Conservation (phyloP, 768 basidiomycete genomes). For the Sutorius australiensis region DNA sequence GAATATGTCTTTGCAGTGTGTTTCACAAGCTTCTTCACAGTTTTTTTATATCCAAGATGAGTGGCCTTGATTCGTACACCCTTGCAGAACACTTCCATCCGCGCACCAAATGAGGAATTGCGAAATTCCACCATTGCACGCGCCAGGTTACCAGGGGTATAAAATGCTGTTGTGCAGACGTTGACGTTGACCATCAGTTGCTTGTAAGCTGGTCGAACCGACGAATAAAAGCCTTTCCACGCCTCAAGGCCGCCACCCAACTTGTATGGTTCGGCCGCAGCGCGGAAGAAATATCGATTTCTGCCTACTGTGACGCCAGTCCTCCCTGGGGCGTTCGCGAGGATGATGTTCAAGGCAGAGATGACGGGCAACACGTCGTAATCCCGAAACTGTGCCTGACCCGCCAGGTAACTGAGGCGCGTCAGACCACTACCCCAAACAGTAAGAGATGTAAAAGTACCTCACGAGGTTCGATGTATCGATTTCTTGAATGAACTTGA, state of each 20-base stretch:
- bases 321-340: conserved; percentile 43
- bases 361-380: conserved; percentile 47
- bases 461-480: conserved; percentile 40
- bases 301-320: conserved; percentile 50
- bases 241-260: conserved; percentile 54
- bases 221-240: conserved; percentile 52
- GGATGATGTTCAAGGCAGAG: conserved; percentile 48
- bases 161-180: conserved; percentile 50
- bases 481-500: conserved; percentile 41
- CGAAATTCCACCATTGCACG: conserved; percentile 40
- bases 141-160: conserved; percentile 42
- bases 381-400: conserved; percentile 39
- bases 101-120: conserved; percentile 54
- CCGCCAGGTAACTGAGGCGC: conserved; percentile 40
- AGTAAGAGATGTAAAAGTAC: conserved; percentile 26
- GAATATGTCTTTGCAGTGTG: conserved; percentile 36
- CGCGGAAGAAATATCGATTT: conserved; percentile 51
- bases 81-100: conserved; percentile 56
- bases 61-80: conserved; percentile 62
- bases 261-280: conserved; percentile 25
- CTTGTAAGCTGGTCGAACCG: conserved; percentile 38
- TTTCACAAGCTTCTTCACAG: conserved; percentile 53
- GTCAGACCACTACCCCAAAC: conserved; percentile 6
- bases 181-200: conserved; percentile 53
- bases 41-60: conserved; percentile 75